These are phyloP conservation scores for Globisporangium ultimum DNA, from an alignment of 352 stramenopile species.

Conservation along the genomic window DNA sequence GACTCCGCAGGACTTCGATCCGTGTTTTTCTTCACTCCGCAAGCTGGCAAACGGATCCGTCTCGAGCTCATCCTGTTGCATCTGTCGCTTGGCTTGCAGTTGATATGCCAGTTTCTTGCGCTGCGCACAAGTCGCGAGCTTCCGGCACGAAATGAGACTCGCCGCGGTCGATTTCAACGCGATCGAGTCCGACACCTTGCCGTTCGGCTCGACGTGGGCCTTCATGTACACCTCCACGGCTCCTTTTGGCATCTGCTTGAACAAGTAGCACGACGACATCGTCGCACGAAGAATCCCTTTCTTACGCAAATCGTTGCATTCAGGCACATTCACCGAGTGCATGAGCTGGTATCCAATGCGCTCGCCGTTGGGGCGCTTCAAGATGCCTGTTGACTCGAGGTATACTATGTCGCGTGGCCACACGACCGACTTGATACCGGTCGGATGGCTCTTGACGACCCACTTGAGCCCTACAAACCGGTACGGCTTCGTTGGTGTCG, in stretches of 20 bases:
- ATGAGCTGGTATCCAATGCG: constrained; percentile 52
- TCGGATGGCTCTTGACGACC: constrained; percentile 29
- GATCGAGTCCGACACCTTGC: constrained; percentile 16
- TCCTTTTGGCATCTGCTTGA: constrained; percentile 21
- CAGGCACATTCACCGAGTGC: constrained; percentile 38
- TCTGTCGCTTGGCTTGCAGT: constrained; percentile 2
- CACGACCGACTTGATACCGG: constrained; percentile 27
- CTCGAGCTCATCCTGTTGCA: background rate
- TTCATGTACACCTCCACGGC: constrained; percentile 29
- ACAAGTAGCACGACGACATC: constrained; percentile 38
- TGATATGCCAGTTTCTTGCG: constrained; percentile 32
- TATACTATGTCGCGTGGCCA: constrained; percentile 31
- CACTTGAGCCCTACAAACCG: constrained; percentile 48
- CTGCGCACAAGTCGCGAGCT: constrained; percentile 27
- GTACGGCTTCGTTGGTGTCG: constrained; percentile 36
- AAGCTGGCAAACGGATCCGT: background rate
- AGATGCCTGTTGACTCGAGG: constrained; percentile 24
- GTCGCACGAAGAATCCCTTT: constrained; percentile 30
- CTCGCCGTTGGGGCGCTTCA: constrained; percentile 27
- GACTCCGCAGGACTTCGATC: constrained; percentile 9
- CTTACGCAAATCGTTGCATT: constrained; percentile 28
- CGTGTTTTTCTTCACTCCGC: background rate
- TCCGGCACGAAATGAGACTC: constrained; percentile 28
- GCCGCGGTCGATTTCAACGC: constrained; percentile 18
- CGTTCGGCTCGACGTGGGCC: constrained; percentile 20